Evolutionary conservation across 352 stramenopile species (phyloP), one percentile per base, ranked within the genome.

Genomic region (Globisporangium middletonii): DNA sequence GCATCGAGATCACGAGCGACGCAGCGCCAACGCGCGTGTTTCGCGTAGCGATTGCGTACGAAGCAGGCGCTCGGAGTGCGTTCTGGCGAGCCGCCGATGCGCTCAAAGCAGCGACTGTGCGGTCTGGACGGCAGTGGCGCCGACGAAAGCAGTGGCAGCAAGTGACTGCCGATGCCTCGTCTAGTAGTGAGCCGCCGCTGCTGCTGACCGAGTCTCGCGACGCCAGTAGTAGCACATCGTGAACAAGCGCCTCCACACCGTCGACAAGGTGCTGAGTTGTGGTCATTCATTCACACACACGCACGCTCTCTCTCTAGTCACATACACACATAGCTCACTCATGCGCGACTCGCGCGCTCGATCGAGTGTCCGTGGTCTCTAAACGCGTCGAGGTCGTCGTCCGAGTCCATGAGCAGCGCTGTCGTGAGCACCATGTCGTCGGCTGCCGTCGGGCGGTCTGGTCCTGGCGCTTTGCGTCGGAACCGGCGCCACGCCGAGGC

Each of bases 31-130:
- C 1, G 41, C 64, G 1, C 8, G 61, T 42, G 11, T 80, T 77
- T 53, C 51, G 72, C 19, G 75, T 92, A 19, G 57, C 65, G 3
- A 41, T 87, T 7, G 55, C 57, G 51, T 94, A 75, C 53, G 68
- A 76, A 56, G 57, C 73, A 48, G 85, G 85, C 3, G 64, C 74
- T 12, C 76, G 85, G 16, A 70, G 73, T 18, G 63, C 64, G 15
- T 95, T 90, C 59, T 95, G 85, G 85, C 73, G 69, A 23, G 65
- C 69, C 18, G 68, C 59, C 7, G 77, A 92, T 30, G 53, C 70
- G 42, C 60, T 92, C 26, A 85, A 90, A 69, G 72, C 71, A 18
- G 75, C 69, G 0, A 88, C 73, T 2, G 28, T 92, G 37, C 77
- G 75, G 2, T 86, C 73, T 3, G 75, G 79, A 28, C 74, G 85